Evolutionary conservation across 2,329 filamentous ascomycete genomes (phyloP).

Genomic region (Hymenoscyphus scutula): DNA sequence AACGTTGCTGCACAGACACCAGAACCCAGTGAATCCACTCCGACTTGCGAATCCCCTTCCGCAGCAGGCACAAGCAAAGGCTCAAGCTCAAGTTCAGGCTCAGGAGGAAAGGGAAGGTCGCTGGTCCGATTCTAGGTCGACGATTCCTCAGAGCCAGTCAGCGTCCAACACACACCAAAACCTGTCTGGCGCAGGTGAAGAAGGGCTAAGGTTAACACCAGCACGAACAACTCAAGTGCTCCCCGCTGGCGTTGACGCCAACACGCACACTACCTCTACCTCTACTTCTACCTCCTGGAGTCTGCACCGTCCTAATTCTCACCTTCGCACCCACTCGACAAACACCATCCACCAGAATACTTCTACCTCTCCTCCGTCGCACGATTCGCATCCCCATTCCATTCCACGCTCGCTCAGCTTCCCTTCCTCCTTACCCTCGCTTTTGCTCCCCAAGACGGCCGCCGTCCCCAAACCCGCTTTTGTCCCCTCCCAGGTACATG

Average conservation of each 20-base stretch:
- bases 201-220: too few species aligned
- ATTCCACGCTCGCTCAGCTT: not conserved
- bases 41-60: not conserved
- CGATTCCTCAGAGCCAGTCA: not conserved
- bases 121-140: not conserved
- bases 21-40: not conserved
- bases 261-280: not conserved
- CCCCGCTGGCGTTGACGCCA: not conserved
- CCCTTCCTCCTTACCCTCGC: not conserved
- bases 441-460: not conserved
- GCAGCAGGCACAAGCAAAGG: not conserved
- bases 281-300: too few species aligned
- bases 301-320: not conserved
- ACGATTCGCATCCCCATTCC: not conserved
- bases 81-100: not conserved
- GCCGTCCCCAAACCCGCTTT: constrained; percentile 3
- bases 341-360: not conserved
- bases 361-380: not conserved
- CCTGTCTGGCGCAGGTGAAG: not conserved
- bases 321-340: not conserved
- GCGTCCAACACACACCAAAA: not conserved
- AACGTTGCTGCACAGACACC: not conserved
- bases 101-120: too few species aligned
- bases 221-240: not conserved
- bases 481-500: not conserved